Conservation (phyloP, 257 asterid genomes). For the Apocynum venetum region DNA sequence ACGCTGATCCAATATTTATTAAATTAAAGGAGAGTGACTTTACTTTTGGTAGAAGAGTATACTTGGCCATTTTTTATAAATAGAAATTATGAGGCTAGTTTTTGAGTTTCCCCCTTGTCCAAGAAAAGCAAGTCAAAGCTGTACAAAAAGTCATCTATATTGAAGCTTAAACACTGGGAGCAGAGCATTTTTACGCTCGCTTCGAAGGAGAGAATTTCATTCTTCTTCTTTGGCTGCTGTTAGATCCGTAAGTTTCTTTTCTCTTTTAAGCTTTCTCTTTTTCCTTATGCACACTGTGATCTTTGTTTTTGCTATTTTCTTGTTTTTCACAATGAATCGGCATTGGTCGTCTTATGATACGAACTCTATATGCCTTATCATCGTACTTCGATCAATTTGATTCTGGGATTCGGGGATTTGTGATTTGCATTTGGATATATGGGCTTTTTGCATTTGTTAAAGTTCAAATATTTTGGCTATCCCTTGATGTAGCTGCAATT, state of each 20-base stretch:
- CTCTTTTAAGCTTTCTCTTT: neutral
- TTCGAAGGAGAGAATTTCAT: neutral
- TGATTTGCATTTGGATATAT: neutral
- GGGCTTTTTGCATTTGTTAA: neutral
- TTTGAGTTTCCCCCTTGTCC: conserved; percentile 1
- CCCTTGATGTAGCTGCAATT: neutral
- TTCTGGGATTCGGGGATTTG: neutral
- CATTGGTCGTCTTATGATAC: neutral
- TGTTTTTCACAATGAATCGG: neutral
- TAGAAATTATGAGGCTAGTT: no score
- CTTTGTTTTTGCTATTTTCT: neutral
- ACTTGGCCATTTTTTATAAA: neutral
- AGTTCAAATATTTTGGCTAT: neutral
- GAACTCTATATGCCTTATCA: neutral
- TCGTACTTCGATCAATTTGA: neutral
- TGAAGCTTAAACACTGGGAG: neutral
- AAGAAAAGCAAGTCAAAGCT: neutral
- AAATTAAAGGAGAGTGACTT: no score
- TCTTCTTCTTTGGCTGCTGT: conserved; percentile 4
- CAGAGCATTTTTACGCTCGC: neutral
- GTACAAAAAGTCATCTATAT: neutral
- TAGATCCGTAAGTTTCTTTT: conserved; percentile 1
- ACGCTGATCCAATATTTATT: no score
- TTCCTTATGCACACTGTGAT: neutral
- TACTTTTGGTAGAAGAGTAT: no score